Conservation (phyloP, 352 stramenopile genomes). For the Phytophthora sp. region DNA sequence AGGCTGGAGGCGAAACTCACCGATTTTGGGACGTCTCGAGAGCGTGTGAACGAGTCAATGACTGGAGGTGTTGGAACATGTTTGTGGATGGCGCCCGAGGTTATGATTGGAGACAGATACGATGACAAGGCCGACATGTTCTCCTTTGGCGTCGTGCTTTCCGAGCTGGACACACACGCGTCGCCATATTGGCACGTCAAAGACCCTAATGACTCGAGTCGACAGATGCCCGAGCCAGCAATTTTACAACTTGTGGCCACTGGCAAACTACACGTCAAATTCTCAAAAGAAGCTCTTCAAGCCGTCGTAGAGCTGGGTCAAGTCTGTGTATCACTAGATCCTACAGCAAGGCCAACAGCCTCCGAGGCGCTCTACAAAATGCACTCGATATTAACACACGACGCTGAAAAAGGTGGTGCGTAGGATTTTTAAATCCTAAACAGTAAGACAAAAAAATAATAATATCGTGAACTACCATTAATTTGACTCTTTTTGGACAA, state of each 20-base stretch:
- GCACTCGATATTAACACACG: slow-evolving; percentile 35
- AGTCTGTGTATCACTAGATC: slow-evolving; percentile 46
- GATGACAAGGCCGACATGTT: slow-evolving; percentile 54
- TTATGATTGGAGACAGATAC: slow-evolving; percentile 48
- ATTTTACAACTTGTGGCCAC: slow-evolving; percentile 55
- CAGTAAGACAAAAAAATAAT: too few relatives aligned
- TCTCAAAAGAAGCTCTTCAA: slow-evolving; percentile 29
- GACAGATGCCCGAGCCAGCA: slow-evolving; percentile 40
- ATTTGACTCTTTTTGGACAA: too few relatives aligned
- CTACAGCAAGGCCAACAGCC: slow-evolving; percentile 39
- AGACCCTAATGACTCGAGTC: slow-evolving; percentile 31
- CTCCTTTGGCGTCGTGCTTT: slow-evolving; percentile 50
- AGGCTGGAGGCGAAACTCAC: slow-evolving; percentile 49
- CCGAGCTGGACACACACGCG: slow-evolving; percentile 39
- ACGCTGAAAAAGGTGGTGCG: slow-evolving; percentile 10
- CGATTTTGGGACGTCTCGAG: slow-evolving; percentile 48
- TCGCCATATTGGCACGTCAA: slow-evolving; percentile 39
- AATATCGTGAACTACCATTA: too few relatives aligned
- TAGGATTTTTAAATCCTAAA: not conserved
- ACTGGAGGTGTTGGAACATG: slow-evolving; percentile 44
- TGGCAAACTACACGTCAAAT: slow-evolving; percentile 49
- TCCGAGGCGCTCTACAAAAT: slow-evolving; percentile 48
- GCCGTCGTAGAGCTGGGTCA: slow-evolving; percentile 37
- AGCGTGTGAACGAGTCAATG: slow-evolving; percentile 39
- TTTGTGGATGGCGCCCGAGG: slow-evolving; percentile 51